These are phyloP conservation scores for Ustilago tritici DNA, from an alignment of 1,284 basidiomycete species.

Conservation along the genomic window DNA sequence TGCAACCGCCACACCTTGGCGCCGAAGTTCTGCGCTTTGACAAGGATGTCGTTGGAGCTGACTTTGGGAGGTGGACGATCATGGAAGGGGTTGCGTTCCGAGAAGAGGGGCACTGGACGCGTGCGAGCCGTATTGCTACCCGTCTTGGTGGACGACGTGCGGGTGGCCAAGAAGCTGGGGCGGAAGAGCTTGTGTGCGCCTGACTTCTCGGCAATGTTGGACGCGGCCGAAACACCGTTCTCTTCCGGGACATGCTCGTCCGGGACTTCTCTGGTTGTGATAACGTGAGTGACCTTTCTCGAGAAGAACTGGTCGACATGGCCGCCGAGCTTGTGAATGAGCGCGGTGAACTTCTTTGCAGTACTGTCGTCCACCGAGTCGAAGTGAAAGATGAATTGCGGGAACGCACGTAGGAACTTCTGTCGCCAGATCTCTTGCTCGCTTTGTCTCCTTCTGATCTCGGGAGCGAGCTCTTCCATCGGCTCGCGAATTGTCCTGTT, in stretches of 20 bases:
- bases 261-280: conserved; percentile 59
- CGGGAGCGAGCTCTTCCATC: conserved; percentile 51
- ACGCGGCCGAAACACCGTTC: not conserved
- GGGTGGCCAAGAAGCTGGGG: conserved; percentile 42
- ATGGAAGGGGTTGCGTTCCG: conserved; percentile 67
- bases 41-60: conserved; percentile 74
- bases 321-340: conserved; percentile 61
- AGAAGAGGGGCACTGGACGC: conserved; percentile 59
- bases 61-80: conserved; percentile 68
- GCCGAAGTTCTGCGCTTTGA: conserved; percentile 80
- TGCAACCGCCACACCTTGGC: conserved; percentile 90
- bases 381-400: conserved; percentile 66
- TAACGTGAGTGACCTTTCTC: conserved; percentile 64
- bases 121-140: conserved; percentile 20
- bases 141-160: conserved; percentile 27
- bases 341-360: conserved; percentile 31
- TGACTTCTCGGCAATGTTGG: conserved; percentile 14
- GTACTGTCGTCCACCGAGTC: conserved; percentile 60
- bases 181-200: conserved; percentile 41
- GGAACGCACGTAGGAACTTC: conserved; percentile 60
- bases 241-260: conserved; percentile 15
- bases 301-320: conserved; percentile 68
- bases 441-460: conserved; percentile 49
- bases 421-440: conserved; percentile 58
- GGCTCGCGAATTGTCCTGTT: conserved; percentile 58